Evolutionary conservation across 108 stramenopile genomes (phyloP), one percentile per base, ranked within the genome.

Genomic region (Ochromonas danica): DNA sequence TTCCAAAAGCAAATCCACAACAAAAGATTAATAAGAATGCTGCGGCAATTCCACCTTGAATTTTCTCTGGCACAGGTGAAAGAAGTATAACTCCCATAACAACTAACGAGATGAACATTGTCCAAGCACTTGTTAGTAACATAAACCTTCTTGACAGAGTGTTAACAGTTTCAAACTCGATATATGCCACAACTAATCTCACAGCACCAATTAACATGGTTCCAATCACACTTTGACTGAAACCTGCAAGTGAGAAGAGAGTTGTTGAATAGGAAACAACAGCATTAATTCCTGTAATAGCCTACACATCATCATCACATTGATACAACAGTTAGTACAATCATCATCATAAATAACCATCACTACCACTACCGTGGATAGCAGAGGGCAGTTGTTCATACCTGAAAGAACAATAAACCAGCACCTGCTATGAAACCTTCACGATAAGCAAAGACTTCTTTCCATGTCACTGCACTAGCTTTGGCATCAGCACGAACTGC

Each of bases 251-350:
- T 81, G 89, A 82, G 61, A 92, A 92, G 33, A 93, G 91, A 40
- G 85, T 88, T 3, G 92, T 91, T 0, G 91, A 90, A 83, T 93
- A 94, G 78, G 91, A 92, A 91, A 95, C 94, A 78, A 94, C 93
- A 10, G 93, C 94, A 81, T 95, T 95, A 85, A 95, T 93, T 3
- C 94, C 94, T 30, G 85, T 80, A 40, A 90, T 83, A 84, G 92
- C 92, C 78, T 95, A 91, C 40, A 93, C 78, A n/a, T n/a, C n/a
- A n/a, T n/a, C n/a, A n/a, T n/a, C n/a, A n/a, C n/a, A n/a, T n/a
- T n/a, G n/a, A n/a, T n/a, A n/a, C n/a, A n/a, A n/a, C n/a, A n/a
- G n/a, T n/a, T n/a, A n/a, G n/a, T n/a, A n/a, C n/a, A n/a, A n/a
- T n/a, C n/a, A n/a, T n/a, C n/a, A n/a, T n/a, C n/a, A n/a, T n/a